Evolutionary conservation across 495 filamentous ascomycete species (phyloP).

Genomic region (Aeminium ludgeri): DNA sequence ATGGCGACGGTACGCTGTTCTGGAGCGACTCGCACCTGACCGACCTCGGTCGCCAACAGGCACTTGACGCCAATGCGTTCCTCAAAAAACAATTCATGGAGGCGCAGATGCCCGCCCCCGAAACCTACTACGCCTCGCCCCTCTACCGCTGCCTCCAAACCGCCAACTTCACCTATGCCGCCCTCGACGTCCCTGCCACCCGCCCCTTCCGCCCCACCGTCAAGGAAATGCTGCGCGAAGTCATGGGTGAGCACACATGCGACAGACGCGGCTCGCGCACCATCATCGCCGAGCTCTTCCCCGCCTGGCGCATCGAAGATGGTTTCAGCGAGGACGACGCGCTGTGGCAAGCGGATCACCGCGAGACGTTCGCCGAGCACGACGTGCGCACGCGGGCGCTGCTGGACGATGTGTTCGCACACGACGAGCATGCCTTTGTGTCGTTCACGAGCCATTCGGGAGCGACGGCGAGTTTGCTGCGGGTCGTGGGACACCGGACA

Average conservation of each 20-base stretch:
- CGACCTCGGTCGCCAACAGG: constrained; percentile 16
- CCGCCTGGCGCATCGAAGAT: constrained; percentile 5
- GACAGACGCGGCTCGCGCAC: constrained; percentile 7
- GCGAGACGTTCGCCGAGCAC: constrained; percentile 13
- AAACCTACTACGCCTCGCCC: constrained; percentile 21
- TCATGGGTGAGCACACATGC: constrained; percentile 17
- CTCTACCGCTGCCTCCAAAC: constrained; percentile 21
- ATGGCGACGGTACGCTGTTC: constrained; percentile 19
- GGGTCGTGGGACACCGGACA: constrained; percentile 20
- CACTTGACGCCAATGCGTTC: constrained; percentile 14
- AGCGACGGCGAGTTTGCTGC: constrained; percentile 19
- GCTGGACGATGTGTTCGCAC: constrained; percentile 13
- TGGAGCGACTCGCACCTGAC: constrained; percentile 24
- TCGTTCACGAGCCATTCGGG: constrained; percentile 25
- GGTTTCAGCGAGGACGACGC: constrained; percentile 16
- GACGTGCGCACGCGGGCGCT: constrained; percentile 5
- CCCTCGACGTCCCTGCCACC: constrained; percentile 9
- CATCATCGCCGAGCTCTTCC: constrained; percentile 5
- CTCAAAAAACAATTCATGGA: constrained; percentile 14
- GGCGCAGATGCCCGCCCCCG: constrained; percentile 17
- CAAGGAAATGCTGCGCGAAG: constrained; percentile 23
- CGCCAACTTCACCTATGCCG: constrained; percentile 17
- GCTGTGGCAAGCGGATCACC: constrained; percentile 11
- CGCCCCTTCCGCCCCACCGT: constrained; percentile 15
- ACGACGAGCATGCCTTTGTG: constrained; percentile 12